Evolutionary conservation across 495 filamentous ascomycete genomes (phyloP), one percentile per base, ranked within the genome.

Genomic region (Tetracladium setigerum): DNA sequence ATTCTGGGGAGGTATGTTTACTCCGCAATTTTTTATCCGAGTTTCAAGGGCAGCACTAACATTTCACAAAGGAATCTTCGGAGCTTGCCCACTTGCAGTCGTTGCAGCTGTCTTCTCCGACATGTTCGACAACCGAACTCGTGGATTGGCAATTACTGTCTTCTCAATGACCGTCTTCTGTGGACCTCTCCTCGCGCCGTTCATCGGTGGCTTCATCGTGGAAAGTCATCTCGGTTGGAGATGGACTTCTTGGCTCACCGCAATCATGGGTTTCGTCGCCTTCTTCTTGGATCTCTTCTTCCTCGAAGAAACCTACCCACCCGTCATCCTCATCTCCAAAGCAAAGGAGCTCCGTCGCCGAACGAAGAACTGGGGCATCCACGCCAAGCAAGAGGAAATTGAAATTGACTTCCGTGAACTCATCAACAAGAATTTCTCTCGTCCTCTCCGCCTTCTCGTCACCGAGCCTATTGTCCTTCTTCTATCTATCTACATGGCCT

Each of bases 301-400:
- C 68, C 70, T 95, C 24, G 49, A 78, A 52, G 89, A 95, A 65
- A 86, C 88, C 0, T 95, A 95, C 57, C 86, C 88, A 14, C 87
- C 89, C 0, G 69, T 87, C 3, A 81, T 95, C 42, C 72, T 95
- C 0, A 74, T 92, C 41, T 61, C 67, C 19, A 94, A 95, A 64
- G 89, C 89, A 5, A 62, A 74, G 1, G 81, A 89, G 45, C 71
- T 95, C 16, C 84, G 89, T 39, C 84, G 86, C 10, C 67, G 84
- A 37, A 95, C 89, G 6, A 77, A 79, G 59, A 95, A 94, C 67
- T 94, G 89, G 88, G 89, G 87, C 38, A 94, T 95, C 52, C 88
- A 95, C 66, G 86, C 89, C 38, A 94, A 89, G 60, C 86, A 95
- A 62, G 89, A 95, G 59, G 88, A 95, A 67, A 89, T 94, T 52